Conservation (phyloP, 2,329 filamentous ascomycete genomes). For the Pleurostoma richardsiae region DNA sequence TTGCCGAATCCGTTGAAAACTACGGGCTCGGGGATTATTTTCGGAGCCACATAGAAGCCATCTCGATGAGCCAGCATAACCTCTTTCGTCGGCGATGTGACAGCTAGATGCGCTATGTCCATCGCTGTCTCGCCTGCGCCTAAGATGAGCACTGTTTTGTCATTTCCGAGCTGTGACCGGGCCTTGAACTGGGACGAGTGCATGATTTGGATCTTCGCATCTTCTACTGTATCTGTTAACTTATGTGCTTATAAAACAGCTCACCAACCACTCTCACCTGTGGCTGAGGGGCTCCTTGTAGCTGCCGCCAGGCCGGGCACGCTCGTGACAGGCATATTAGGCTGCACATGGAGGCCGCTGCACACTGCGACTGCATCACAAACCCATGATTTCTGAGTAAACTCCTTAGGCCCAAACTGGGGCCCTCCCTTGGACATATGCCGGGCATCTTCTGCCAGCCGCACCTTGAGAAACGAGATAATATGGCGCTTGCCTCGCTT, state of each 20-base stretch:
- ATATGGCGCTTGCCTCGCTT: background rate
- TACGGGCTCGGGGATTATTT: conserved; percentile 16
- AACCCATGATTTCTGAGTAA: conserved; percentile 5
- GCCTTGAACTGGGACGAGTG: conserved; percentile 30
- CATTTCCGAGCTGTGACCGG: conserved; percentile 23
- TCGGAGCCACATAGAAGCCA: conserved; percentile 30
- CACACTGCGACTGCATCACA: conserved; percentile 33
- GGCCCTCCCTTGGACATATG: too few species aligned
- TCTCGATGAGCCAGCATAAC: conserved; percentile 30
- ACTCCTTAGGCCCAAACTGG: too few species aligned
- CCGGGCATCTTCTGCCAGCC: background rate
- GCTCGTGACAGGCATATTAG: background rate
- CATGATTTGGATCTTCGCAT: conserved; percentile 17
- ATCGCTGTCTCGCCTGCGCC: conserved; percentile 31
- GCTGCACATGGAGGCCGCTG: conserved; percentile 23
- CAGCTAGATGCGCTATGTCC: conserved; percentile 27
- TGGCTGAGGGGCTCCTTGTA: too few species aligned
- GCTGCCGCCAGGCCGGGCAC: too few species aligned
- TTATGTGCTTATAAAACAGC: background rate
- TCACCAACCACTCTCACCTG: too few species aligned
- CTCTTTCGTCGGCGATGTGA: conserved; percentile 26
- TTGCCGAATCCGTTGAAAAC: conserved; percentile 10
- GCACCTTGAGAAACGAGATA: background rate
- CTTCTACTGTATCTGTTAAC: conserved; percentile 19
- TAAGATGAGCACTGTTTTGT: conserved; percentile 27